Percentiles rank a stretch among this genome's conserved stretches.
phyloP scores from a whole-genome alignment of 1,284 basidiomycete species.

The Coniophora puteana region DNA sequence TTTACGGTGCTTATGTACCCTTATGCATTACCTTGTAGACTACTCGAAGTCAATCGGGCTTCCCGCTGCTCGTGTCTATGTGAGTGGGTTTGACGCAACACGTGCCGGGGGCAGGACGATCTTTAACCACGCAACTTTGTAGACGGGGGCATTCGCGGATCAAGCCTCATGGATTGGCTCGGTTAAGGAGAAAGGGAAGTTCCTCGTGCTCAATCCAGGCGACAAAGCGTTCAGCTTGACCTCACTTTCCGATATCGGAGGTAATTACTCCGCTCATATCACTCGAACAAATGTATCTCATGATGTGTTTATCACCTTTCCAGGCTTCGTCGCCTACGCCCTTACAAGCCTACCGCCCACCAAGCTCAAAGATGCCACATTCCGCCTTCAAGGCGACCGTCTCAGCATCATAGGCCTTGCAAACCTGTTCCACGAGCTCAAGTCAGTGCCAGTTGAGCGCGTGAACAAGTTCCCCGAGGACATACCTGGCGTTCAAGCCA shows the following conservation, averaged over 20 bases:
- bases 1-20: neutral
- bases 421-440: constrained; percentile 16
- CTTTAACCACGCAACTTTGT: neutral
- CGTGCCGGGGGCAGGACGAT: too few species aligned
- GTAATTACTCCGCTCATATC: constrained; percentile 4
- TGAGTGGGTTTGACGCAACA: too few species aligned
- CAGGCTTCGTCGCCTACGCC: constrained; percentile 32
- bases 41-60: constrained; percentile 3
- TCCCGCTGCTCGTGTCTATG: constrained; percentile 15
- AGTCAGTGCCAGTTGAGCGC: constrained; percentile 18
- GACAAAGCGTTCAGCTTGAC: constrained; percentile 27
- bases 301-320: neutral
- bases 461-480: constrained; percentile 25
- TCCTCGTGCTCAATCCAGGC: constrained; percentile 30
- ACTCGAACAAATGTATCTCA: neutral
- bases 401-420: constrained; percentile 19
- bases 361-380: constrained; percentile 25
- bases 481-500: constrained; percentile 26
- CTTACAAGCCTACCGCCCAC: constrained; percentile 26
- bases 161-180: constrained; percentile 19
- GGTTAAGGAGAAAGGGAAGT: constrained; percentile 25
- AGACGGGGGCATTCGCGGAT: constrained; percentile 27
- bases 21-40: neutral
- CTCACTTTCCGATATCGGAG: constrained; percentile 28
- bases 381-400: constrained; percentile 37